Percentiles rank a stretch among this genome's conserved stretches.
Evolutionary conservation across 305 asterid genomes (phyloP).

Genomic region (Fraxinus floribunda): DNA sequence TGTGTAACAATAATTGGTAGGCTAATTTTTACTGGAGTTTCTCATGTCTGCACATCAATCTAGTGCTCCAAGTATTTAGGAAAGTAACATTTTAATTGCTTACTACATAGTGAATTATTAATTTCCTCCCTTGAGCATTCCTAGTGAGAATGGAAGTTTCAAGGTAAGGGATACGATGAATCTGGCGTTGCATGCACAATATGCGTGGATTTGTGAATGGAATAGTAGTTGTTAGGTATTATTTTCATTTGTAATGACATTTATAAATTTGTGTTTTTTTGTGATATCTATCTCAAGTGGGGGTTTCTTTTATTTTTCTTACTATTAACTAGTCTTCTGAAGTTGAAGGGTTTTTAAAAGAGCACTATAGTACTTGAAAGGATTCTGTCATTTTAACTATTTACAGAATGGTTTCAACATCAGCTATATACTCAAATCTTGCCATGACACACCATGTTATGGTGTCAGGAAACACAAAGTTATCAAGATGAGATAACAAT

Average conservation of each 20-base stretch:
- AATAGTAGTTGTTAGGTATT: neutral
- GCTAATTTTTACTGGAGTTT: neutral
- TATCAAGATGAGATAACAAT: neutral
- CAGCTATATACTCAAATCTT: neutral
- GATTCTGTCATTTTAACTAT: neutral
- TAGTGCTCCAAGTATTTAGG: neutral
- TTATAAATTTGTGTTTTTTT: neutral
- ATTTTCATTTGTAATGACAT: neutral
- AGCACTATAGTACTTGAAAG: neutral
- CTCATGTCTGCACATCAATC: neutral
- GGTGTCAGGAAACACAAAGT: neutral
- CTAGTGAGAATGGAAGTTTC: neutral
- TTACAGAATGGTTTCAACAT: neutral
- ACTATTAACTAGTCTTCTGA: neutral
- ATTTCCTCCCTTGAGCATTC: neutral
- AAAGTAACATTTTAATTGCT: neutral
- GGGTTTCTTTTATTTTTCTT: neutral
- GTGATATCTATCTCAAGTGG: neutral
- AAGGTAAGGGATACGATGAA: neutral
- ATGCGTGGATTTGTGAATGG: neutral
- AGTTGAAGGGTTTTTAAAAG: neutral
- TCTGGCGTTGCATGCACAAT: neutral
- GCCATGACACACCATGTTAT: neutral
- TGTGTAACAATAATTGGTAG: neutral
- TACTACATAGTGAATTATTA: neutral